Base-by-base conservation (phyloP, 495 filamentous ascomycete species). In the Cryomyces antarcticus region DNA sequence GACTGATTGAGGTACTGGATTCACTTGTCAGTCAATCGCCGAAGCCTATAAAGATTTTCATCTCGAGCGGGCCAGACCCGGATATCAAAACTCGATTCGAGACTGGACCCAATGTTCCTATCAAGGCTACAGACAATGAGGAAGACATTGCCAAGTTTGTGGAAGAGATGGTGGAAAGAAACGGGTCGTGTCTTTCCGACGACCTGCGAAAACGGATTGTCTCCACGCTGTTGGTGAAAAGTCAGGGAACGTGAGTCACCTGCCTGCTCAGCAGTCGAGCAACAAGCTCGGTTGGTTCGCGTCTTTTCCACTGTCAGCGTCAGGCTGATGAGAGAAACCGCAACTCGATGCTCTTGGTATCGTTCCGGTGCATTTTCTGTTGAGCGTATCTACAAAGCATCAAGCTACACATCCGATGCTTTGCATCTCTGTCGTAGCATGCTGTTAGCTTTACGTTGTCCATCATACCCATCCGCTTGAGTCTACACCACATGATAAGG, bases 1-100 rank as follows among this genome's bases (percentile, higher is more conserved):
- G 39, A 9, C 9, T 45, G 7, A 30, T 45, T n/a, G 11, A 30
- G 28, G 43, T 36, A 4, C 37, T 45, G 5, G 34, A 38, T 7
- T 49, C 29, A 2, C 43, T 66, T 27, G 7, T 57, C 6, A 39
- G 38, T 6, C 30, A 61, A 12, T 52, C 60, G 4, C 30, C 38
- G 28, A 57, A 49, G 3, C 46, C 49, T 1, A 48, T 66, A 6
- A 68, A 61, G 41, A 44, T 69, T n/a, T 63, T 69, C 44, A 59
- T 69, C 42, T 67, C 64, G 7, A 65, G 62, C 37, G 55, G 64
- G 7, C 59, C 57, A 10, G 65, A 67, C 31, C 34, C 37, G 13
- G 57, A 63, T 33, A 61, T 66, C 34, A 33, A 41, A 28, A 35
- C 41, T 9, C 38, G 37, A 7, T 47, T 68, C 27, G 39, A 45